Conservation (phyloP, 371 early-diverging fungal species). For the Mortierella sp. region DNA sequence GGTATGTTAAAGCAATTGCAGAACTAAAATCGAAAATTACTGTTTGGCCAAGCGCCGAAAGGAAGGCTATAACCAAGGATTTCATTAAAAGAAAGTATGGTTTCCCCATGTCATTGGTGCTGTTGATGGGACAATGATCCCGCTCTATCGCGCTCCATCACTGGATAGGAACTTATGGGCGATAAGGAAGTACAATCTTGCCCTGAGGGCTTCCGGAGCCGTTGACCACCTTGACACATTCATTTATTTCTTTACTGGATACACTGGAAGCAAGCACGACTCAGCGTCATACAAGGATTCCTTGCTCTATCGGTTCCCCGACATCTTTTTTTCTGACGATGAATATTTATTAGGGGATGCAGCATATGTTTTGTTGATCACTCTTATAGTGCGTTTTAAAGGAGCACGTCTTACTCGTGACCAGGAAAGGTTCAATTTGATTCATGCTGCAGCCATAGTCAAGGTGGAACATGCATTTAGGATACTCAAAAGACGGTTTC, state of each 20-base stretch:
- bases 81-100: not conserved
- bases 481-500: too few relatives aligned
- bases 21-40: too few relatives aligned
- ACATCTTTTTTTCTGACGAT: conserved; percentile 7
- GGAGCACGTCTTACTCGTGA: too few relatives aligned
- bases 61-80: not conserved
- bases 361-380: conserved; percentile 11
- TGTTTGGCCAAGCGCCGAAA: not conserved
- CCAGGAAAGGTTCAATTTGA: too few relatives aligned
- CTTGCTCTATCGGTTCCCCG: not conserved
- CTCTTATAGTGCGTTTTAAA: conserved; percentile 13
- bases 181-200: conserved; percentile 5
- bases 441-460: conserved; percentile 1
- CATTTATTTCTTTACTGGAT: conserved; percentile 16
- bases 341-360: conserved; percentile 15
- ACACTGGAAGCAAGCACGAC: conserved; percentile 16
- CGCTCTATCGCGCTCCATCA: not conserved
- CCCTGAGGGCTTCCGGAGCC: conserved; percentile 8
- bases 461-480: not conserved
- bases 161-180: conserved; percentile 1
- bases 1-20: not conserved
- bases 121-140: conserved; percentile 11
- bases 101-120: not conserved
- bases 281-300: conserved; percentile 10
- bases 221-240: conserved; percentile 9